Evolutionary conservation across 441 rosid genomes (phyloP).

Genomic region (Lepidium campestre): DNA sequence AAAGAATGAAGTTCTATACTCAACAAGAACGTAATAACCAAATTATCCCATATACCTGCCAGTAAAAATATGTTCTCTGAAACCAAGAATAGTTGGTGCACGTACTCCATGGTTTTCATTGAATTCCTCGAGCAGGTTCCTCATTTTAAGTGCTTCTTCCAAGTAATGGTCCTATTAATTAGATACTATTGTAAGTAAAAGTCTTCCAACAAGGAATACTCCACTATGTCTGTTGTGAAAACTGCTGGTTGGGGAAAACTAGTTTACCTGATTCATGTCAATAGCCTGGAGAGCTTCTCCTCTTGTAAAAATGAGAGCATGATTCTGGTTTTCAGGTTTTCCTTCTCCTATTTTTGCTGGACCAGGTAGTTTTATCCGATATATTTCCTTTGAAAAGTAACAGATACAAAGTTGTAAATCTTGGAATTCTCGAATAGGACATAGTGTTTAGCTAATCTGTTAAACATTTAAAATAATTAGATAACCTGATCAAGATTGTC

Average conservation of each 20-base stretch:
- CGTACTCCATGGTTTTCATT: slow-evolving; percentile 93
- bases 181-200: slow-evolving; percentile 12
- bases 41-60: slow-evolving; percentile 49
- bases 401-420: slow-evolving; percentile 18
- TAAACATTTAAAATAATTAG: slow-evolving; percentile 4
- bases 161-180: slow-evolving; percentile 79
- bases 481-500: slow-evolving; percentile 89
- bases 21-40: not conserved
- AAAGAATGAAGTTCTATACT: not conserved
- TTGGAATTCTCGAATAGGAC: not conserved
- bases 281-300: slow-evolving; percentile 95
- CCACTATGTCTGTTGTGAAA: not conserved
- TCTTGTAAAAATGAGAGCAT: slow-evolving; percentile 77
- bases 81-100: slow-evolving; percentile 86
- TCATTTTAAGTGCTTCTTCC: slow-evolving; percentile 98
- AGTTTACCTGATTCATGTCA: slow-evolving; percentile 90
- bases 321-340: slow-evolving; percentile 94
- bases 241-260: not conserved
- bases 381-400: slow-evolving; percentile 64
- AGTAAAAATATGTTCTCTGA: slow-evolving; percentile 93
- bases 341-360: slow-evolving; percentile 89
- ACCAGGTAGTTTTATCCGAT: slow-evolving; percentile 85
- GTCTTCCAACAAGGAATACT: not conserved
- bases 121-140: slow-evolving; percentile 91
- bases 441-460: not conserved